phyloP scores from a whole-genome alignment of 352 stramenopile species.

The Phytophthora cactorum region DNA sequence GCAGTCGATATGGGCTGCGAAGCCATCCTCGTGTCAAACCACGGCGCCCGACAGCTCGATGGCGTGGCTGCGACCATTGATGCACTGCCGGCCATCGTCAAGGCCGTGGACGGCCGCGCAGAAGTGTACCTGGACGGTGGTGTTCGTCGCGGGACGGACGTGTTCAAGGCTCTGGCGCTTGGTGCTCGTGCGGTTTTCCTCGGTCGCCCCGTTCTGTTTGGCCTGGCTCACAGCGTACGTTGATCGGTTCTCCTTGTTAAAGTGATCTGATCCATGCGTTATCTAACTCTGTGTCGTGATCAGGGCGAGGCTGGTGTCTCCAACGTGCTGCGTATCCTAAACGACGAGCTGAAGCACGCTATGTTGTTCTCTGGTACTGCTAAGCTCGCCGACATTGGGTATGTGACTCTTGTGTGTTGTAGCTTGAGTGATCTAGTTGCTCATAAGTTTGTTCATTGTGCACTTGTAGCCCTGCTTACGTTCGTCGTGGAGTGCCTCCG shows the following conservation, averaged over 20 bases:
- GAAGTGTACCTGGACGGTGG: conserved; percentile 96
- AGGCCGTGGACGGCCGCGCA: conserved; percentile 77
- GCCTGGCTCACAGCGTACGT: conserved; percentile 88
- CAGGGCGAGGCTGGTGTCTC: conserved; percentile 89
- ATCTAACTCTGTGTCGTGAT: conserved; percentile 22
- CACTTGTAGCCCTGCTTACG: conserved; percentile 35
- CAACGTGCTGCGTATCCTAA: conserved; percentile 91
- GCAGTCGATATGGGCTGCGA: conserved; percentile 92
- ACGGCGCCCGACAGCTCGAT: conserved; percentile 94
- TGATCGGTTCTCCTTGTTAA: conserved; percentile 34
- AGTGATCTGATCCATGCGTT: conserved; percentile 35
- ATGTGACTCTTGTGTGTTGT: conserved; percentile 87
- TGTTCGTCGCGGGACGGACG: conserved; percentile 94
- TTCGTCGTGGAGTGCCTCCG: conserved; percentile 37
- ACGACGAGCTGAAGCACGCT: conserved; percentile 92
- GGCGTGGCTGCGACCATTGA: conserved; percentile 92
- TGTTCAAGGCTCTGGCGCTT: conserved; percentile 93
- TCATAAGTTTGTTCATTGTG: conserved; percentile 5
- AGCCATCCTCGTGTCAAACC: conserved; percentile 94
- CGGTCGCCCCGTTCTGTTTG: conserved; percentile 95
- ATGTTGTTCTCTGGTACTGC: conserved; percentile 90
- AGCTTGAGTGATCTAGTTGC: conserved; percentile 64
- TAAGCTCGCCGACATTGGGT: conserved; percentile 76
- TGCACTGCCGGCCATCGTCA: conserved; percentile 90
- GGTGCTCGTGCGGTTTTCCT: conserved; percentile 95